Evolutionary conservation across 164 flowering plant genomes (phyloP), one percentile per base, ranked within the genome.

Genomic region (Dillenia suffruticosa): DNA sequence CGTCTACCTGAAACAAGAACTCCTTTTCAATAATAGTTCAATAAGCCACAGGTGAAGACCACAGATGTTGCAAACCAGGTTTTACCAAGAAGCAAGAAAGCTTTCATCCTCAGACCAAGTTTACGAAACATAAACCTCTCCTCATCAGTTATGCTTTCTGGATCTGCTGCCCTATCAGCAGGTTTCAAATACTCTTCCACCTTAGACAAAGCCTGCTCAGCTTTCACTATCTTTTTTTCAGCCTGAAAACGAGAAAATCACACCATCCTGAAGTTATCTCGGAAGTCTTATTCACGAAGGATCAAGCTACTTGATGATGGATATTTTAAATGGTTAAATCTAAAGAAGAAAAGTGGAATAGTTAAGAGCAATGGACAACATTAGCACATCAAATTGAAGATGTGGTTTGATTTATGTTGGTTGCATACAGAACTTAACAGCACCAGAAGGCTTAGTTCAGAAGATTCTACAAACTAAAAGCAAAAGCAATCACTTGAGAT

Each of bases 61-160:
- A 4, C 40, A 32, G 9, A 19, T 5, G 24, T 3, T 40, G 24
- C 59, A 53, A 17, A 44, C 54, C 57, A 46, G 22, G 14, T 15
- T 63, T 74, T 85, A 91, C 99, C 99, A 8, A 94, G 84, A 67
- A 94, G 96, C 63, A 89, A 71, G 80, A 82, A 89, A 45, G 97
- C 96, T 72, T 89, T 91, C 99, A 89, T 94, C 63, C 84, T 80
- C 68, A 94, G 70, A 46, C 99, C 99, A 62, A 94, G 84, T 78
- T 91, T 94, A 51, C 96, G 88, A 64, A 94, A 85, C 95, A 91
- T 89, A 70, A 78, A 91, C 63, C 99, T 83, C 77, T 94, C 99
- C 70, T 94, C 99, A 63, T 94, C 96, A 47, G 86, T 84, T 40
- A 94, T 81, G 77, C 84, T 82, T 59, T 84, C 87, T n/a, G 83